These are phyloP conservation scores for Crithidia bombi DNA, from an alignment of 208 protist genomes.

Conservation along the genomic window DNA sequence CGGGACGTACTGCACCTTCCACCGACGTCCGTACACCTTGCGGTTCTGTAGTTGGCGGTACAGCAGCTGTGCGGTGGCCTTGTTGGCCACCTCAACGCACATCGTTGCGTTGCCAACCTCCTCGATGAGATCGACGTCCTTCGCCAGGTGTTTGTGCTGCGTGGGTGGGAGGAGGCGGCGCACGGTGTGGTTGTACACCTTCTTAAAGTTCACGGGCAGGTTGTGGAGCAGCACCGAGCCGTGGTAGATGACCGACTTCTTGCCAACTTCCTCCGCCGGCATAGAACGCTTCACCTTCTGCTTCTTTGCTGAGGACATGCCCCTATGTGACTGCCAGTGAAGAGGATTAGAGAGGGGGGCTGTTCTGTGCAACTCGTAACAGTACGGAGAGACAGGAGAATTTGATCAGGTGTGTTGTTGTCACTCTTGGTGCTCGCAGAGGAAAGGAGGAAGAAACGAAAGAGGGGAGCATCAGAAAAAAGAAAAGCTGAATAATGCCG, in stretches of 20 bases:
- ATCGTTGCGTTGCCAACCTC: conserved; percentile 78
- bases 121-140: conserved; percentile 59
- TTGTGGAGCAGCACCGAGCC: conserved; percentile 69
- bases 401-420: neutral
- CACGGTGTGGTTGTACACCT: conserved; percentile 70
- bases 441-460: neutral
- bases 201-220: conserved; percentile 62
- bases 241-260: conserved; percentile 48
- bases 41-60: conserved; percentile 74
- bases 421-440: neutral
- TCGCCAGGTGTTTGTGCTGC: conserved; percentile 30
- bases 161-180: conserved; percentile 54
- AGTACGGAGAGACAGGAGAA: too few relatives aligned
- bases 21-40: conserved; percentile 69
- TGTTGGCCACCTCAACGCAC: conserved; percentile 62
- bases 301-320: conserved; percentile 11
- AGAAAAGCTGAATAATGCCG: too few relatives aligned
- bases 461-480: neutral
- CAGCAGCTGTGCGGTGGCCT: conserved; percentile 57
- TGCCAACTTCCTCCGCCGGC: conserved; percentile 1
- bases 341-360: neutral
- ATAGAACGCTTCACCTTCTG: conserved; percentile 4
- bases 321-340: neutral
- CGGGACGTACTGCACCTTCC: conserved; percentile 79
- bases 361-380: neutral